Percentiles rank a stretch among this genome's conserved stretches.
These are phyloP conservation scores for Apiospora koreana DNA, from an alignment of 2,329 filamentous ascomycete species.

Conservation along the genomic window DNA sequence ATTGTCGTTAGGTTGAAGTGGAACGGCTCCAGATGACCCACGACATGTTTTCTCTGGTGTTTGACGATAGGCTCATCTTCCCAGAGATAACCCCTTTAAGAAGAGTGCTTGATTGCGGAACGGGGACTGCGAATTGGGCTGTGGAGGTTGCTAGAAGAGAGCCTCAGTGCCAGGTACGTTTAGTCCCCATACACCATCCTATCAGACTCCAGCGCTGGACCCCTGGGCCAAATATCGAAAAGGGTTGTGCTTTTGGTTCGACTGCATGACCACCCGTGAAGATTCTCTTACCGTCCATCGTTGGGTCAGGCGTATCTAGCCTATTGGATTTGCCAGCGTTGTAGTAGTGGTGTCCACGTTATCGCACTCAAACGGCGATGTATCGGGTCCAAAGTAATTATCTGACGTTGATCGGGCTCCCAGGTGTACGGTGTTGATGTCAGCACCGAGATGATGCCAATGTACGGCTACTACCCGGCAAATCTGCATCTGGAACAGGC, in stretches of 20 bases:
- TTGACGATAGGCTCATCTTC: slow-evolving; percentile 69
- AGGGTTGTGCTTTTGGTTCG: background rate
- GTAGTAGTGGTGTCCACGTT: background rate
- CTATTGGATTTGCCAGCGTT: background rate
- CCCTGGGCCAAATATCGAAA: background rate
- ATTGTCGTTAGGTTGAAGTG: slow-evolving; percentile 60
- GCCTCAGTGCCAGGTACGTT: background rate
- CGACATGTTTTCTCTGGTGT: slow-evolving; percentile 60
- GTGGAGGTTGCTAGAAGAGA: slow-evolving; percentile 16
- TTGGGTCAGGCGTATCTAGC: background rate
- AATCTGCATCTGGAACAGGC: slow-evolving; percentile 74
- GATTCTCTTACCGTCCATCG: too few species aligned
- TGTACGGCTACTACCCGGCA: slow-evolving; percentile 52
- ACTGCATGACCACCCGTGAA: background rate
- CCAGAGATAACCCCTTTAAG: slow-evolving; percentile 61
- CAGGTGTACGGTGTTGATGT: slow-evolving; percentile 74
- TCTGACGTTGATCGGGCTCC: slow-evolving; percentile 17
- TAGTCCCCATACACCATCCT: background rate
- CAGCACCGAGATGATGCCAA: slow-evolving; percentile 55
- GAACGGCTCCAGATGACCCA: slow-evolving; percentile 67
- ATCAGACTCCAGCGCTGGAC: too few species aligned
- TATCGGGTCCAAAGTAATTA: background rate
- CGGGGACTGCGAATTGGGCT: slow-evolving; percentile 68
- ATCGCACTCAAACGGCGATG: background rate
- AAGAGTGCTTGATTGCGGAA: slow-evolving; percentile 71